phyloP scores from a whole-genome alignment of 768 basidiomycete species.

The Serendipita vermifera region DNA sequence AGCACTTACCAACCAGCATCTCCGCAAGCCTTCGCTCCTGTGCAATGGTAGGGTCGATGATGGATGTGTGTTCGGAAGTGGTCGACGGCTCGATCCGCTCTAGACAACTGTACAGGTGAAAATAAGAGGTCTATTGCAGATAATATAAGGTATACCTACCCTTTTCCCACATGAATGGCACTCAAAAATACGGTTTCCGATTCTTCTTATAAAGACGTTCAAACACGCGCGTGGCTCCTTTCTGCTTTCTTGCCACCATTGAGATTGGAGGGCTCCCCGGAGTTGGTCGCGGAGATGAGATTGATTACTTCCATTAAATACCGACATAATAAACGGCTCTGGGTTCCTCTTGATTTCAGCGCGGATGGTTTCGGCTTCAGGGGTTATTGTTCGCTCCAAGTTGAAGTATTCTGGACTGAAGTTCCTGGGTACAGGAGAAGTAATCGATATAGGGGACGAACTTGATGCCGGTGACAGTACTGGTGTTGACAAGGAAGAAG shows the following conservation, averaged over 20 bases:
- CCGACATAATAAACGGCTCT: background rate
- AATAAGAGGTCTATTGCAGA: background rate
- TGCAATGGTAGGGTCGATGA: constrained; percentile 1
- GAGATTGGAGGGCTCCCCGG: background rate
- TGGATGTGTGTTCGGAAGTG: background rate
- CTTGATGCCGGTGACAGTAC: too few relatives aligned
- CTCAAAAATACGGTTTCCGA: background rate
- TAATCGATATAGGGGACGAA: too few relatives aligned
- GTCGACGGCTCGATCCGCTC: background rate
- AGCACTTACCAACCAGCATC: background rate
- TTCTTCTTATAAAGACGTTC: background rate
- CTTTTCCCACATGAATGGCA: background rate
- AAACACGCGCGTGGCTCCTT: background rate
- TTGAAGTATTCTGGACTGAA: too few relatives aligned
- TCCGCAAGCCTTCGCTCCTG: background rate
- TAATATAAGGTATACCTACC: background rate
- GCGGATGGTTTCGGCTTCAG: too few relatives aligned
- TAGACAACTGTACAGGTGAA: background rate
- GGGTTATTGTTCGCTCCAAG: too few relatives aligned
- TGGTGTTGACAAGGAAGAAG: too few relatives aligned
- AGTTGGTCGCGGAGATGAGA: background rate
- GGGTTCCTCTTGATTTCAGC: constrained; percentile 8
- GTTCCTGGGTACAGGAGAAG: too few relatives aligned
- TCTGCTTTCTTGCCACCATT: background rate
- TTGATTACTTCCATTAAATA: background rate